Base-by-base conservation (phyloP, 176 grass and related monocot species). In the Carex scoparia region DNA sequence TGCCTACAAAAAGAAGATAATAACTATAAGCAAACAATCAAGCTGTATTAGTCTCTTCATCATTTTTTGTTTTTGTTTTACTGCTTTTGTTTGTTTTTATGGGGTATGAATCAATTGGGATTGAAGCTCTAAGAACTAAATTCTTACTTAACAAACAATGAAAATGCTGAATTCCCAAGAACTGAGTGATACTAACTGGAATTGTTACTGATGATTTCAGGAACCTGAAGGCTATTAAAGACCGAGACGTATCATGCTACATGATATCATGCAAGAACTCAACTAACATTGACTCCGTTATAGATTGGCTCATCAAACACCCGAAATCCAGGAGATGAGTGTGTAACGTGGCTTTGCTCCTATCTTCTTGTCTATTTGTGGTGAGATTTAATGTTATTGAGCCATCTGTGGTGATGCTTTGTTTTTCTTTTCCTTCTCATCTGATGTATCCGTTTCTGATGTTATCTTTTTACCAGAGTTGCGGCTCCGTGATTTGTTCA, bases 211-310 rank as follows among this genome's bases (percentile, higher is more conserved):
- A 57, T 33, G 27, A 57, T 84, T 89, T 70, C 87, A 95, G 97
- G 97, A 87, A 92, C 2, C 76, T 99, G 60, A 91, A 88, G 88
- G 86, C 88, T n/a, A 94, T 99, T 54, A 88, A 88, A n/a, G 90
- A 95, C 64, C 68, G 97, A 80, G 97, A 99, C 79, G 97, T 99
- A 14, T 91, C 89, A 23, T 96, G 93, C 79, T 99, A 92, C 91
- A 94, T 92, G 93, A 94, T 94, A 84, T 98, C 96, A 74, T 98
- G 96, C 91, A 98, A 95, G 89, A 95, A 98, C 81, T 95, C 93
- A 0, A 98, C 91, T 62, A 95, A 98, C 85, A 98, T 98, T 27
- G 96, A 95, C 63, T 90, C 91, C 0, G 93, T 98, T 44, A 95
- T 98, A 1, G 93, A 98, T 72, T 98, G 96, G 96, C 96, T 98